A percentile compares a stretch with the other conserved stretches of the same genome.
Evolutionary conservation across 768 basidiomycete species (phyloP).

Genomic region (Crucibulum laeve): DNA sequence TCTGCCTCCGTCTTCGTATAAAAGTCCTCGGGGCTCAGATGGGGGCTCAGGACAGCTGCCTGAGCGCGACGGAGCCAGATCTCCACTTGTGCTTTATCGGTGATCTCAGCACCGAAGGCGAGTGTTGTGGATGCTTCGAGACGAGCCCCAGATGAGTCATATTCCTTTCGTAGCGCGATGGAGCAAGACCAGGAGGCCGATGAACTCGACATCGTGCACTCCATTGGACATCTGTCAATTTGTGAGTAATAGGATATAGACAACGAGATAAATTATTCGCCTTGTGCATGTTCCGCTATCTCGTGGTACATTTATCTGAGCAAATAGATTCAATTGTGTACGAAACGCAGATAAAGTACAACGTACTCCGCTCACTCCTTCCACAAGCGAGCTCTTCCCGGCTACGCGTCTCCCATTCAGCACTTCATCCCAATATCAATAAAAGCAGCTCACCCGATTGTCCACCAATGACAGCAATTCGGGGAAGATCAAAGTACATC

Average conservation of each 20-base stretch:
- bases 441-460: constrained; percentile 38
- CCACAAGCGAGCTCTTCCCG: constrained; percentile 58
- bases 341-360: background rate
- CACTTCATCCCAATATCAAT: background rate
- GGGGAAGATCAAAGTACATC: constrained; percentile 39
- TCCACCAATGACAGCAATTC: constrained; percentile 50
- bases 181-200: constrained; percentile 36
- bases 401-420: constrained; percentile 19
- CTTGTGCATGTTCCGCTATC: constrained; percentile 60
- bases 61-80: constrained; percentile 55
- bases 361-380: constrained; percentile 51
- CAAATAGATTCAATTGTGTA: background rate
- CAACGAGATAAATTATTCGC: constrained; percentile 17
- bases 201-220: constrained; percentile 42
- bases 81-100: constrained; percentile 41
- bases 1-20: constrained; percentile 7
- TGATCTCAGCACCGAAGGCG: constrained; percentile 38
- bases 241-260: background rate
- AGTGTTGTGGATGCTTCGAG: constrained; percentile 9
- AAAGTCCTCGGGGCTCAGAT: constrained; percentile 15
- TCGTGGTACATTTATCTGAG: constrained; percentile 56
- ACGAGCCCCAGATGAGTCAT: constrained; percentile 15
- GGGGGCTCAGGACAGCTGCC: constrained; percentile 48
- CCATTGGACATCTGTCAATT: constrained; percentile 47
- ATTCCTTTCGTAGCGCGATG: constrained; percentile 28